Conservation (phyloP, 441 rosid species). For the Rhodomyrtus psidioides region DNA sequence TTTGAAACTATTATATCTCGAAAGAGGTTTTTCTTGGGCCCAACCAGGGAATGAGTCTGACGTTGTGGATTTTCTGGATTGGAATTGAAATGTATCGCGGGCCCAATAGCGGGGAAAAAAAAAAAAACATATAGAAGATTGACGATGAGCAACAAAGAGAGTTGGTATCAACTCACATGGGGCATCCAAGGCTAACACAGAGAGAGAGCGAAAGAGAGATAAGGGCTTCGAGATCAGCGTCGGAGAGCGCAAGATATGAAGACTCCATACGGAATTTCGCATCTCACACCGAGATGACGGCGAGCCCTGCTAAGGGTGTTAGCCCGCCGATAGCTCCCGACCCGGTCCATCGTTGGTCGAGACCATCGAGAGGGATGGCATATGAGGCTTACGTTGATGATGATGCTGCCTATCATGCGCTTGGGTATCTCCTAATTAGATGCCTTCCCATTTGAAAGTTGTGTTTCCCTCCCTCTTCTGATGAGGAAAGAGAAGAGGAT, state of each 20-base stretch:
- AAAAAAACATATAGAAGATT: background rate
- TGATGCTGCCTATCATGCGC: background rate
- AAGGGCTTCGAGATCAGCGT: conserved; percentile 7
- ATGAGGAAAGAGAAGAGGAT: background rate
- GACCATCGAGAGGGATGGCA: background rate
- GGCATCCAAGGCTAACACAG: background rate
- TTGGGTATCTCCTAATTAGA: background rate
- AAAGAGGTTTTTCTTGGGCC: background rate
- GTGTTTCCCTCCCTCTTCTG: background rate
- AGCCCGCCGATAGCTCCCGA: accelerated
- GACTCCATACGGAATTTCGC: background rate
- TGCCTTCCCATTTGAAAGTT: background rate
- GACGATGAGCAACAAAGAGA: background rate
- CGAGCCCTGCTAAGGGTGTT: accelerated
- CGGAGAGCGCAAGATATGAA: background rate
- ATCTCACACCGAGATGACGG: accelerated
- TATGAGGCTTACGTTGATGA: background rate
- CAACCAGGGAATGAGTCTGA: background rate
- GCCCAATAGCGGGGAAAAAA: no score
- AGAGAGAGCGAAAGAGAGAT: background rate
- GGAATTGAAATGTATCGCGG: background rate
- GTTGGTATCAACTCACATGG: background rate
- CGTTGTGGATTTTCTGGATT: background rate
- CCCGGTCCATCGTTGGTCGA: accelerated
- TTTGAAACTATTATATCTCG: background rate